Base-by-base conservation (phyloP, 2,329 filamentous ascomycete genomes). In the Fusarium floridanum region DNA sequence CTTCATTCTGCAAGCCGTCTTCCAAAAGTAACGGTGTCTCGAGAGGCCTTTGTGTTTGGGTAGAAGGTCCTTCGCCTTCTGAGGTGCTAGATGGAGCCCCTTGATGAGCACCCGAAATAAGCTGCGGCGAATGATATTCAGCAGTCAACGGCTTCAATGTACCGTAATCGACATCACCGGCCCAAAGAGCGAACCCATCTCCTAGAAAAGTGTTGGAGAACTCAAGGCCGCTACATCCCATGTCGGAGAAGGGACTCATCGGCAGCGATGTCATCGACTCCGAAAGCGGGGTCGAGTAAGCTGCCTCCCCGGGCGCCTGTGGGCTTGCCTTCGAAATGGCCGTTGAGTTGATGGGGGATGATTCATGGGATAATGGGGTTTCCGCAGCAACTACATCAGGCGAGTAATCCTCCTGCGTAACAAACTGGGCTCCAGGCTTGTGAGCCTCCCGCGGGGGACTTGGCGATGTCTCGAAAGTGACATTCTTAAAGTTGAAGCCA, bases 401-500 rank as follows among this genome's bases (percentile, higher is more conserved):
- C 1, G 27, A 53, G 12, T 17, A 34, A 14, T 55, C 11, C 17
- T n/a, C 27, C 17, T 34, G 50, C 2, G 5, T 11, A 32, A 17
- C 17, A 34, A 14, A 20, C 5, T 4, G 50, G 50, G 27, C n/a
- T 22, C 29, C 9, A 9, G 4, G 4, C 7, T 16, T 36, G 29
- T 16, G 53, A 17, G 27, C 4, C 12, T 10, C 53, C 4, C 5
- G 22, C 5, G 10, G 14, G 5, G 55, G 16, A n/a, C 20, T 27
- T 24, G 55, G 34, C 9, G 20, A 59, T 56, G 57, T 5, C 11
- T 12, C 14, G 4, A 32, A 53, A 12, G 36, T 61, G 17, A 68
- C 43, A 36, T 50, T 66, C 8, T 32, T 24, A 22, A 72, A 72
- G 14, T 67, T 43, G 41, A 65, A 48, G 4, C 55, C 63, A 4